Conservation (phyloP, 176 grass and related monocot genomes). For the Calamus simplicifolius region DNA sequence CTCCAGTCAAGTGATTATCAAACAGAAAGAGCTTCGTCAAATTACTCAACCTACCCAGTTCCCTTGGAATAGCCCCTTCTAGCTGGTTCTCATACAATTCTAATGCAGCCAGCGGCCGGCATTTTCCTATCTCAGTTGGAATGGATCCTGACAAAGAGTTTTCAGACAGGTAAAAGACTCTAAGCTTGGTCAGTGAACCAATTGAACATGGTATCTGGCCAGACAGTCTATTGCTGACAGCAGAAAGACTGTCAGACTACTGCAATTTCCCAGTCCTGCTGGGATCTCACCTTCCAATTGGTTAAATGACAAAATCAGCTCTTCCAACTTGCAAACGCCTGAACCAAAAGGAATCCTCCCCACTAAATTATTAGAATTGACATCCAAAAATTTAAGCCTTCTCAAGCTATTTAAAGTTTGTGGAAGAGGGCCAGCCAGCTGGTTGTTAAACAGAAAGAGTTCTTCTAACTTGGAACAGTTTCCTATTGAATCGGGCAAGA, state of each 20-base stretch:
- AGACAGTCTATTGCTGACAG: conserved; percentile 39
- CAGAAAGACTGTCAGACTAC: conserved; percentile 19
- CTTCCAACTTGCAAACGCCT: conserved; percentile 42
- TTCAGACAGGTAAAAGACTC: conserved; percentile 40
- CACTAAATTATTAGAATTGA: conserved; percentile 32
- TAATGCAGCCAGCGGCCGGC: conserved; percentile 15
- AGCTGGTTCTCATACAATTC: conserved; percentile 52
- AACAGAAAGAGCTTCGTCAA: conserved; percentile 34
- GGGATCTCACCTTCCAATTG: conserved; percentile 43
- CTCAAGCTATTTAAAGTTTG: conserved; percentile 32
- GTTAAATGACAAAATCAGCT: conserved; percentile 41
- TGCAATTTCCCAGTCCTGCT: conserved; percentile 42
- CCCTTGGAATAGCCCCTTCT: conserved; percentile 37
- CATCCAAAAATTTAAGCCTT: conserved; percentile 35
- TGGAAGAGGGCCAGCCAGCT: conserved; percentile 47
- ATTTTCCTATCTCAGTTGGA: conserved; percentile 52
- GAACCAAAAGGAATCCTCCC: conserved; percentile 54
- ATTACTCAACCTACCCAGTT: conserved; percentile 32
- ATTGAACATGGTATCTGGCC: conserved; percentile 51
- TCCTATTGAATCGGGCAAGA: conserved; percentile 49
- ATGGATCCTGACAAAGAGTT: conserved; percentile 65
- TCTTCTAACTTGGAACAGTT: conserved; percentile 59
- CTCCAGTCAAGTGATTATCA: conserved; percentile 33
- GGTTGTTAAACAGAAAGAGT: conserved; percentile 42
- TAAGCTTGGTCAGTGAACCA: conserved; percentile 43